These are phyloP conservation scores for Amanita thiersii DNA, from an alignment of 768 basidiomycete genomes.

Conservation along the genomic window DNA sequence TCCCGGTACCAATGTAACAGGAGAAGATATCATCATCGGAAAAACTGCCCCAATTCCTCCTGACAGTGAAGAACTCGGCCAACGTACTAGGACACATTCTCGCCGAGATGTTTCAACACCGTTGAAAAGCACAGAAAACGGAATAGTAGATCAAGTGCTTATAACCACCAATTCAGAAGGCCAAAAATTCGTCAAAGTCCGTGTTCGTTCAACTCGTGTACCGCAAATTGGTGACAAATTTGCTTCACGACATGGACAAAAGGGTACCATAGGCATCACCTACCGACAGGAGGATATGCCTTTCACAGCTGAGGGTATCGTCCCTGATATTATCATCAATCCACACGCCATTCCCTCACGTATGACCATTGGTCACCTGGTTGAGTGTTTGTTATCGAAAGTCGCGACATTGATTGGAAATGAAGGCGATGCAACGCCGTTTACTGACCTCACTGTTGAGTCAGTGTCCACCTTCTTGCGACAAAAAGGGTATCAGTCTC, in stretches of 20 bases:
- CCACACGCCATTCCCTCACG: constrained; percentile 99
- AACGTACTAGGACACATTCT: constrained; percentile 87
- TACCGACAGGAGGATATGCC: constrained; percentile 99
- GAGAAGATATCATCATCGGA: constrained; percentile 98
- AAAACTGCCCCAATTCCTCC: constrained; percentile 97
- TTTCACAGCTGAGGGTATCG: constrained; percentile 94
- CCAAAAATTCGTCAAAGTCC: constrained; percentile 97
- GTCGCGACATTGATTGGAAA: constrained; percentile 93
- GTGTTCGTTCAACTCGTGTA: constrained; percentile 90
- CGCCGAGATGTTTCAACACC: constrained; percentile 96
- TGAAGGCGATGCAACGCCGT: constrained; percentile 98
- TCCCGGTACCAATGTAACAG: constrained; percentile 88
- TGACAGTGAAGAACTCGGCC: constrained; percentile 95
- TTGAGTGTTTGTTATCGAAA: constrained; percentile 95
- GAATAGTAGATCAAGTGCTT: constrained; percentile 95
- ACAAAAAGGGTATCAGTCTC: constrained; percentile 90
- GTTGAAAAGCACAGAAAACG: constrained; percentile 95
- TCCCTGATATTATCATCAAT: constrained; percentile 96
- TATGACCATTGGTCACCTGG: constrained; percentile 99
- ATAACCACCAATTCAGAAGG: constrained; percentile 95
- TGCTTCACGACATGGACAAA: constrained; percentile 98
- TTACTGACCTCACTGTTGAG: constrained; percentile 96
- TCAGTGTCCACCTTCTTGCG: constrained; percentile 89
- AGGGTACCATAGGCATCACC: constrained; percentile 99
- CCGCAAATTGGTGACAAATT: constrained; percentile 99